phyloP scores from a whole-genome alignment of 2,329 filamentous ascomycete genomes.

The Pseudogymnoascus sp. region DNA sequence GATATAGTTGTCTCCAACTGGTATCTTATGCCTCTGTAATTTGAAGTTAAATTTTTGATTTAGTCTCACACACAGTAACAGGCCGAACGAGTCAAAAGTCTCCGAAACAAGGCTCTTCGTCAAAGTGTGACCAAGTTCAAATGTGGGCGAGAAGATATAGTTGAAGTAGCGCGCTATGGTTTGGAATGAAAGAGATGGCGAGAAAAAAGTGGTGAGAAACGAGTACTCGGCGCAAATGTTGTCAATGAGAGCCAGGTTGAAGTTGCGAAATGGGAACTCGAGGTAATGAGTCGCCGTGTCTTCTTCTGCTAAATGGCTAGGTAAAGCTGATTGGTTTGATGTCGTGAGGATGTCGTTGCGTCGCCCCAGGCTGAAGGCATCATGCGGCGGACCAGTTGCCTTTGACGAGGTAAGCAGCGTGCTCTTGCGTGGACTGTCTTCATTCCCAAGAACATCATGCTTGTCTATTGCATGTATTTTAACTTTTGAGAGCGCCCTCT shows the following conservation, averaged over 20 bases:
- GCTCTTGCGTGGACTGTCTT: conserved; percentile 61
- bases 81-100: conserved; percentile 75
- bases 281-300: conserved; percentile 79
- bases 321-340: conserved; percentile 65
- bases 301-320: conserved; percentile 87
- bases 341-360: conserved; percentile 75
- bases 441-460: conserved; percentile 73
- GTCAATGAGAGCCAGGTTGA: conserved; percentile 88
- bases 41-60: conserved; percentile 95
- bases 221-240: conserved; percentile 93
- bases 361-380: conserved; percentile 83
- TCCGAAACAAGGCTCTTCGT: conserved; percentile 70
- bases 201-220: conserved; percentile 86
- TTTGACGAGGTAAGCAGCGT: conserved; percentile 48
- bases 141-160: conserved; percentile 84
- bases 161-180: conserved; percentile 75
- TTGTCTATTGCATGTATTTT: conserved; percentile 78
- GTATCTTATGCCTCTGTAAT: conserved; percentile 83
- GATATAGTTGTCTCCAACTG: conserved; percentile 81
- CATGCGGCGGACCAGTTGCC: conserved; percentile 57
- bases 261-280: conserved; percentile 85
- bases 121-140: conserved; percentile 70
- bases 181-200: conserved; percentile 65
- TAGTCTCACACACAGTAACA: conserved; percentile 83
- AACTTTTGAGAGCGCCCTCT: conserved; percentile 73